Percentiles rank a stretch among this genome's conserved stretches.
Conservation (phyloP, 352 stramenopile species). For the Globisporangium megalacanthum region DNA sequence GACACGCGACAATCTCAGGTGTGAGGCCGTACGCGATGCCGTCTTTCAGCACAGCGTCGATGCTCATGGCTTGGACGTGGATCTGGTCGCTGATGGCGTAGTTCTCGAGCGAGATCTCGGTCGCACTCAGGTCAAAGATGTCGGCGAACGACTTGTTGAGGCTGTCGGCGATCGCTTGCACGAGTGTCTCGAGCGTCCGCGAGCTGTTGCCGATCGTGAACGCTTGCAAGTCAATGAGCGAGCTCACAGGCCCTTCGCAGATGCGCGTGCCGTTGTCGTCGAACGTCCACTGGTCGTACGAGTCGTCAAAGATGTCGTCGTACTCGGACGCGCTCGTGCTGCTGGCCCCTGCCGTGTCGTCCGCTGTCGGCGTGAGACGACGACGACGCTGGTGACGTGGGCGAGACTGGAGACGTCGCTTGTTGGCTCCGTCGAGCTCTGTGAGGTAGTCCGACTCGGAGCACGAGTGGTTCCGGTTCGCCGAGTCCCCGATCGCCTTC, state of each 20-base stretch:
- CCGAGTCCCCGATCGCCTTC: constrained; percentile 24
- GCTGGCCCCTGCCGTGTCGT: background rate
- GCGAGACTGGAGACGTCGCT: background rate
- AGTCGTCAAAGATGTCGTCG: constrained; percentile 8
- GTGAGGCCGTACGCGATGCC: constrained; percentile 19
- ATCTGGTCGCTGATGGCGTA: constrained; percentile 2
- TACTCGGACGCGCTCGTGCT: constrained; percentile 1
- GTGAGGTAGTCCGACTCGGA: constrained; percentile 26
- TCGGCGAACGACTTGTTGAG: constrained; percentile 28
- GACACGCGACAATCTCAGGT: constrained; percentile 11
- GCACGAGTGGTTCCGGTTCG: constrained; percentile 29
- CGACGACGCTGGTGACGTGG: background rate
- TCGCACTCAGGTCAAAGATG: constrained; percentile 11
- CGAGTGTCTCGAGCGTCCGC: constrained; percentile 8
- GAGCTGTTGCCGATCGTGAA: constrained; percentile 2
- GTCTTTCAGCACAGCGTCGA: constrained; percentile 20
- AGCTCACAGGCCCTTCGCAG: constrained; percentile 30
- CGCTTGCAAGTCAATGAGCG: constrained; percentile 26
- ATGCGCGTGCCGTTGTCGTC: constrained; percentile 25
- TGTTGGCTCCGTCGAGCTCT: constrained; percentile 12
- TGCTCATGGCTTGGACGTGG: constrained; percentile 19
- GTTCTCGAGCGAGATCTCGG: constrained; percentile 10
- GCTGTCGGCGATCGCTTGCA: constrained; percentile 15
- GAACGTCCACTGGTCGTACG: constrained; percentile 20
- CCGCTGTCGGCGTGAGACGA: background rate